Evolutionary conservation across 1,284 basidiomycete genomes (phyloP), one percentile per base, ranked within the genome.

Genomic region (Moesziomyces aphidis): DNA sequence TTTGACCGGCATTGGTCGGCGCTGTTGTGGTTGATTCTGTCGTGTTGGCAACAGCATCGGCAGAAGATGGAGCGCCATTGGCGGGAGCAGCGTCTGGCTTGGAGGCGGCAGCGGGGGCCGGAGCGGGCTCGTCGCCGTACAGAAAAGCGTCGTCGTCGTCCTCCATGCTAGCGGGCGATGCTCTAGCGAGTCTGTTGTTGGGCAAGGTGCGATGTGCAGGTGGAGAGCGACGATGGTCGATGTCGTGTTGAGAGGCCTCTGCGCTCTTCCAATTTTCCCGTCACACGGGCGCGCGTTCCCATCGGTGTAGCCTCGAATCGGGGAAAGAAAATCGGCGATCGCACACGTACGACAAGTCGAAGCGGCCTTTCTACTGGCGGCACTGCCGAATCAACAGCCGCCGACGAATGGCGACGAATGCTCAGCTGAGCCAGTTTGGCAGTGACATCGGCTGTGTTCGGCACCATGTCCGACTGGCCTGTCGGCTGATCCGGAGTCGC

Each of bases 91-190:
- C 31, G 31, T 34, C 15, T 21, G 60, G 15, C 13, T 63, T 56
- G 42, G 51, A 10, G 44, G 57, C 52, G 26, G 53, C 10, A 17
- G 59, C 39, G 43, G 60, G 34, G 22, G 53, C 54, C 10, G 31
- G 31, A n/a, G 65, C 61, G 5, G 61, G 54, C 49, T 71, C 73
- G 51, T 73, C 73, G 58, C 77, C 77, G 47, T 78, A 78, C 48
- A 78, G 61, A 58, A 76, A 78, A 51, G 77, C 73, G 47, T 78
- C 77, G 47, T 78, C 77, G 66, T 78, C 76, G 63, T 78, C 77
- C 45, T 77, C 73, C 72, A 74, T 74, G 6, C 4, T 63, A 8
- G 21, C 28, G 48, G 44, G 36, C 23, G 21, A n/a, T 34, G 23
- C 8, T 15, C 23, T 24, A 19, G 26, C 39, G 45, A 39, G 46